Base-by-base conservation (phyloP, 2,329 filamentous ascomycete species). In the Sporothrix pseudoabietina region DNA sequence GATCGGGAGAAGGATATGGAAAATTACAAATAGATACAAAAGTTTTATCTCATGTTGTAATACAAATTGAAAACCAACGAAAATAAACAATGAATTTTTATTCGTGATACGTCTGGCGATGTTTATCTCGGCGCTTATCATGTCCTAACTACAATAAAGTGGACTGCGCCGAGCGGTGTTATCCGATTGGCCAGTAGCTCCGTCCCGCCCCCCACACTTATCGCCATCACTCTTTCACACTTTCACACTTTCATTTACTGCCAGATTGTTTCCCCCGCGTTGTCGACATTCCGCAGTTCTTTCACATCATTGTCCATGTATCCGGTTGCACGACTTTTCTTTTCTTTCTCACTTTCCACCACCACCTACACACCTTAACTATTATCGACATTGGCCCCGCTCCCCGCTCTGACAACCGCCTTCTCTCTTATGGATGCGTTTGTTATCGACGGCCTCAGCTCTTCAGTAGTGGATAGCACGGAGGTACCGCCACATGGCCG, bases 401-500 rank as follows among this genome's bases (percentile, higher is more conserved):
- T 57, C 12, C 10, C 26, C 12, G 4, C 30, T 30, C 52, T 12
- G 12, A 30, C 12, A 55, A 26, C 35, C 32, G 8, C 26, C n/a
- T 35, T 44, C n/a, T 35, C 7, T 22, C 35, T 19, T 44, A 22
- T 41, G 19, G 59, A 44, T 14, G 35, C 59, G 35, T 63, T 66
- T 47, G 8, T 10, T 9, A n/a, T 44, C 55, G 26, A 41, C 35
- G 32, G 19, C 6, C 19, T 9, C 6, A 12, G 41, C 49, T 26
- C 65, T 49, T 54, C 47, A 6, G 5, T 10, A 6, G 52, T n/a
- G 19, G 68, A 16, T 32, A 32, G 9, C 5, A 22, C 22, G 6
- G 55, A 59, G 26, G 39, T 9, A n/a, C 30, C 68, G 26, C 22
- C 73, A 4, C 26, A 55, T 54, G 74, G 72, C 61, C 74, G 74